Evolutionary conservation across 108 stramenopile genomes (phyloP).

Genomic region (Cyclostephanos tholiformis): DNA sequence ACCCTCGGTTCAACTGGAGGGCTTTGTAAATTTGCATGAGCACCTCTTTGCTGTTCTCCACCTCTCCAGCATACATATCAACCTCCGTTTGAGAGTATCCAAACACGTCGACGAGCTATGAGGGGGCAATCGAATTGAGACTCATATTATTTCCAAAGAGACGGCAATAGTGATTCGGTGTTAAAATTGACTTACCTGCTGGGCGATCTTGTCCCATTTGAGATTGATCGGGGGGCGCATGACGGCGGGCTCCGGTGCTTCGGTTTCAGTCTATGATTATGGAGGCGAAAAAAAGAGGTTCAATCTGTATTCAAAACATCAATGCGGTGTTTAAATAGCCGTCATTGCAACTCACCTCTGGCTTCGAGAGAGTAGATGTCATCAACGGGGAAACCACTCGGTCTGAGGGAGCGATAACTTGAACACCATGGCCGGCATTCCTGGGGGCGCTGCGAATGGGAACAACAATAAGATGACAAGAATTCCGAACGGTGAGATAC

Average conservation of each 20-base stretch:
- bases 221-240: constrained; percentile 89
- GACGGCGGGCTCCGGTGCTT: constrained; percentile 22
- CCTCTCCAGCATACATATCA: constrained; percentile 57
- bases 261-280: constrained; percentile 16
- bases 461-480: background rate
- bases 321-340: background rate
- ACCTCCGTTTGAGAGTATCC: constrained; percentile 79
- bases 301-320: background rate
- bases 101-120: constrained; percentile 65
- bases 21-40: constrained; percentile 85
- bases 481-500: background rate
- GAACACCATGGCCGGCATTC: constrained; percentile 29
- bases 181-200: constrained; percentile 51
- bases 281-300: background rate
- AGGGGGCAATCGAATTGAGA: background rate
- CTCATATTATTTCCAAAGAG: background rate
- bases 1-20: constrained; percentile 90
- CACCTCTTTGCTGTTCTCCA: constrained; percentile 78
- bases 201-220: constrained; percentile 62
- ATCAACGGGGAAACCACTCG: constrained; percentile 32
- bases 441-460: constrained; percentile 31
- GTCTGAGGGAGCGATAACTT: constrained; percentile 3
- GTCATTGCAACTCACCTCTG: constrained; percentile 38
- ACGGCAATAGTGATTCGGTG: background rate
- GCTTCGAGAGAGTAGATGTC: constrained; percentile 43